Conservation (phyloP, 108 stramenopile species). For the Bacterosira constricta region DNA sequence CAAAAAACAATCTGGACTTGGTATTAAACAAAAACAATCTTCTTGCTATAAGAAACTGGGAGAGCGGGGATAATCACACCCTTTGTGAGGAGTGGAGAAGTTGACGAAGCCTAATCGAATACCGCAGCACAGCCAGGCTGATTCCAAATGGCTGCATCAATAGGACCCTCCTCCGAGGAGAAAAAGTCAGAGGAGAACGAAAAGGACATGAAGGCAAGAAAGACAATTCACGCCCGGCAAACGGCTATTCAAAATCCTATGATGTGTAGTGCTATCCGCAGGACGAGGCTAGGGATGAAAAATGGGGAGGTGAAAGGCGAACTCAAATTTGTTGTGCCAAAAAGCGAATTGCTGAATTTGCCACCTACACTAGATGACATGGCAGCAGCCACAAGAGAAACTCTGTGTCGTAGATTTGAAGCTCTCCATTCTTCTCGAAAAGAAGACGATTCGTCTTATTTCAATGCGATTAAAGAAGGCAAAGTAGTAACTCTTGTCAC, state of each 20-base stretch:
- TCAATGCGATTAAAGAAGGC: not conserved
- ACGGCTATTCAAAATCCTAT: constrained; percentile 5
- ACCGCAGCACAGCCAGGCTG: too few relatives aligned
- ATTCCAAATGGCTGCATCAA: not conserved
- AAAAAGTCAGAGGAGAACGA: not conserved
- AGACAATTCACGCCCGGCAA: not conserved
- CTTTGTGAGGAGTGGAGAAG: too few relatives aligned
- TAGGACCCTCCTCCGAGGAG: not conserved
- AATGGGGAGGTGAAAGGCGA: not conserved
- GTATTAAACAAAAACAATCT: too few relatives aligned
- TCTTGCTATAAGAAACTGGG: too few relatives aligned
- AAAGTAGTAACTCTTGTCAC: constrained; percentile 5
- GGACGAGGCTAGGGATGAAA: not conserved
- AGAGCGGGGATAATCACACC: too few relatives aligned
- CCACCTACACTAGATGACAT: not conserved
- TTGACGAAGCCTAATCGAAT: too few relatives aligned
- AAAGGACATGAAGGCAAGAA: not conserved
- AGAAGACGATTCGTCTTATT: constrained; percentile 5
- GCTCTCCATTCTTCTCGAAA: not conserved
- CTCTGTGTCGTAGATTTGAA: constrained; percentile 2
- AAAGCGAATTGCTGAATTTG: constrained; percentile 1
- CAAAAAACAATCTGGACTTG: too few relatives aligned
- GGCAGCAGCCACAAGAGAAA: not conserved
- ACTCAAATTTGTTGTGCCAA: not conserved
- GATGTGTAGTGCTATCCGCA: not conserved